Evolutionary conservation across 176 grass and related monocot genomes (phyloP), one percentile per base, ranked within the genome.

Genomic region (Phragmites australis): DNA sequence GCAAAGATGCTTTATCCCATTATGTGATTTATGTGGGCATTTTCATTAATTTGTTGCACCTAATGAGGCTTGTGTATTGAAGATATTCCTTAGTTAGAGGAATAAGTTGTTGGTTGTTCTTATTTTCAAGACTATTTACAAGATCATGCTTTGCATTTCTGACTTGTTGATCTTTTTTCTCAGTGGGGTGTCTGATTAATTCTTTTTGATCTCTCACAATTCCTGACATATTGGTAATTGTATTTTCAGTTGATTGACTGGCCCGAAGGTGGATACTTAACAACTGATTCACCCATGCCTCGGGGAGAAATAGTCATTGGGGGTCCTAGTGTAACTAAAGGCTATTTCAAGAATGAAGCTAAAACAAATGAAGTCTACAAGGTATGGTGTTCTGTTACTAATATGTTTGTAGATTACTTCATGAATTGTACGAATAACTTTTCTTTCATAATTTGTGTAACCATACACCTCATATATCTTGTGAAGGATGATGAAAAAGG

Each of bases 321-420:
- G 8, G 96, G 96, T 84, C 92, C 96, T 27, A 94, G 89, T 91
- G 67, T 98, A 72, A 98, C 96, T 55, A 83, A 86, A 70, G 96
- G 96, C 8, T 98, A 98, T 74, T 98, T 95, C 81, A 94, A 91
- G 63, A 98, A 89, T 81, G 90, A 93, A 64, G 87, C 91, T n/a
- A 98, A 98, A 89, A 95, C 96, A 71, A 88, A 81, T 40, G 96
- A 98, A 85, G 85, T 90, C 13, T 98, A 98, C 81, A 98, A 91
- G 90, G 96, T 94, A 85, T 84, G 61, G 21, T 27, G 69, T 61
- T 29, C 7, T 77, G 19, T 52, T 44, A 79, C 52, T 43, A 66
- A 68, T 75, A 43, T 43, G 21, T 46, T 84, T 6, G 42, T 1
- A 26, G 31, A 42, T 26, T 46, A 82, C 49, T 57, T 70, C 14